Evolutionary conservation across 345 rosid species (phyloP), one percentile per base, ranked within the genome.

Genomic region (Stellera chamaejasme): DNA sequence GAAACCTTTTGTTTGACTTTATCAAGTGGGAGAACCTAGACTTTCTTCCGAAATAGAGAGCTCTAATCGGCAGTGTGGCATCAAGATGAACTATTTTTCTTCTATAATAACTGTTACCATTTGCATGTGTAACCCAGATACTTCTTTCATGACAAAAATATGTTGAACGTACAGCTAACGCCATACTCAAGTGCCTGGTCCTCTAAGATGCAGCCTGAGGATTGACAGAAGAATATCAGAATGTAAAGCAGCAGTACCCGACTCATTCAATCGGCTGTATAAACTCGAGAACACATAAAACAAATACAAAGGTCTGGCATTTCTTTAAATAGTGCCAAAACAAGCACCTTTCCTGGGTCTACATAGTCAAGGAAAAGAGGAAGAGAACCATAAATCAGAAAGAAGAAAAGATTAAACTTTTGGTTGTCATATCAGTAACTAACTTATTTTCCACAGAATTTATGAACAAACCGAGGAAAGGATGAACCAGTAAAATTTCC

Each of bases 141-240:
- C 63, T 75, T 63, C 67, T 75, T 44, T 69, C 75, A 63, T 27
- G 75, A 64, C 65, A 80, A 54, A 75, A 54, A 54, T 71, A 72
- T 56, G 83, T 57, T 48, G 75, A 72, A 46, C 68, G 79, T 42
- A 76, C 65, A 59, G 84, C 65, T 56, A 79, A 63, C 39, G 87
- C 78, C 98, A 91, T 90, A 50, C 53, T 79, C 62, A 58, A 56
- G 58, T 44, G 42, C 53, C 66, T 58, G 51, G 41, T 63, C 62
- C 66, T 60, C 72, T 61, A 61, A 61, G 5, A 52, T 54, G 11
- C 67, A 68, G 71, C 61, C 78, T 75, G 77, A 55, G 4, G 50
- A 50, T 13, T 46, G 32, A 11, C 43, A 49, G 52, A 49, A 49
- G 52, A 49, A 49, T 10, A 15, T 49, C 13, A 45, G 48, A 45